These are phyloP conservation scores for Leucosporidium yakuticum DNA, from an alignment of 768 basidiomycete species.

Conservation along the genomic window DNA sequence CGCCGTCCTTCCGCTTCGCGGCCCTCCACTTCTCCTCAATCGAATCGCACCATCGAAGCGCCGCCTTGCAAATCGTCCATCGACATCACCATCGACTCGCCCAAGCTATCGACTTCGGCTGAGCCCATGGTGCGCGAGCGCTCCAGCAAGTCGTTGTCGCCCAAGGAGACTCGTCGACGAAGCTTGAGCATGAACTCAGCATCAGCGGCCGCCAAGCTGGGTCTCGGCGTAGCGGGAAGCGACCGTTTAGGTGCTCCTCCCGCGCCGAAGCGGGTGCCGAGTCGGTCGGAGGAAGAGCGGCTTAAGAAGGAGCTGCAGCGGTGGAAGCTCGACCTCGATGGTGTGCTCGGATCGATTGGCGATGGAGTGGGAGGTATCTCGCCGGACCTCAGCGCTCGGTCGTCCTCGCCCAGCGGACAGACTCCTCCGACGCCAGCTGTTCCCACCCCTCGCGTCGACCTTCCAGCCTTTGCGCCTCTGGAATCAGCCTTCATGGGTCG, in stretches of 20 bases:
- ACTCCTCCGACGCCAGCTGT: not conserved
- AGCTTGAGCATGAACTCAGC: conserved; percentile 5
- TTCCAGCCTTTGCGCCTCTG: not conserved
- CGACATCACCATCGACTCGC: conserved; percentile 4
- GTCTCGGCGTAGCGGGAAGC: not conserved
- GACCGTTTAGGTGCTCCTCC: not conserved
- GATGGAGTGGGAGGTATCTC: not conserved
- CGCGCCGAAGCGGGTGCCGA: not conserved
- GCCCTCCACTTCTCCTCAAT: not conserved
- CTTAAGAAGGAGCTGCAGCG: conserved; percentile 14
- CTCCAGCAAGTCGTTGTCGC: not conserved
- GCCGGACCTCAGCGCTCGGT: not conserved
- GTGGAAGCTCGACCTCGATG: conserved; percentile 32
- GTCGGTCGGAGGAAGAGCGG: conserved; percentile 13
- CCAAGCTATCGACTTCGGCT: not conserved
- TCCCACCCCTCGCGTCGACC: not conserved
- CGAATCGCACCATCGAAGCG: not conserved
- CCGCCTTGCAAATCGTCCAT: not conserved
- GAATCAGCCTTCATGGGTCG: not conserved
- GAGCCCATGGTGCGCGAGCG: not conserved
- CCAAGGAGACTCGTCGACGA: not conserved
- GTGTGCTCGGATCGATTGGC: conserved; percentile 11
- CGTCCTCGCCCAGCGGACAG: not conserved
- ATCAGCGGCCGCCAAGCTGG: not conserved
- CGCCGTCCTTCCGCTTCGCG: not conserved